Conservation (phyloP, 495 filamentous ascomycete species). For the Cryomyces minteri region DNA sequence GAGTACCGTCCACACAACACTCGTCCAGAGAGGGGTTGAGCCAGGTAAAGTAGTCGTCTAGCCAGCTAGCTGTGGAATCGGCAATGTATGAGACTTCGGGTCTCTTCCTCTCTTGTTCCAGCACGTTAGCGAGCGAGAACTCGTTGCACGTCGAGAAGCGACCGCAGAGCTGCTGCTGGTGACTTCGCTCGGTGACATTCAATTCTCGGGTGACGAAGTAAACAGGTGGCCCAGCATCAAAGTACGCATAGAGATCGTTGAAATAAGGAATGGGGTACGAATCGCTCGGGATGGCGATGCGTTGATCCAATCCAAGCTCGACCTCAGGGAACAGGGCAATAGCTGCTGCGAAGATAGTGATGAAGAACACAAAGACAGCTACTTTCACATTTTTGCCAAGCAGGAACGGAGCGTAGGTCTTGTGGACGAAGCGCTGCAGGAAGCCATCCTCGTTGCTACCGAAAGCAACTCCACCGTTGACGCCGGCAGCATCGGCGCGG, state of each 20-base stretch:
- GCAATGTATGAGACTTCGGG: conserved; percentile 78
- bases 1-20: conserved; percentile 50
- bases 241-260: conserved; percentile 84
- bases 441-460: conserved; percentile 59
- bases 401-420: conserved; percentile 66
- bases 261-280: conserved; percentile 91
- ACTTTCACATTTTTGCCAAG: conserved; percentile 65
- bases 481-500: conserved; percentile 33
- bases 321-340: conserved; percentile 71
- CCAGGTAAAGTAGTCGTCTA: conserved; percentile 95
- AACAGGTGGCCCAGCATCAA: conserved; percentile 79
- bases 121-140: conserved; percentile 64
- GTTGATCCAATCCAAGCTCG: conserved; percentile 76
- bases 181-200: conserved; percentile 50
- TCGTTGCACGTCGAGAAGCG: conserved; percentile 75
- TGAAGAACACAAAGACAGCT: conserved; percentile 54
- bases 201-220: conserved; percentile 82
- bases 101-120: conserved; percentile 86
- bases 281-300: conserved; percentile 79
- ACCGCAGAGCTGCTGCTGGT: conserved; percentile 79
- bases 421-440: conserved; percentile 72
- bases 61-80: conserved; percentile 87
- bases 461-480: conserved; percentile 34
- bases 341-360: conserved; percentile 73
- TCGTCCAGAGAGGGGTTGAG: conserved; percentile 65